These are phyloP conservation scores for Ceratobasidium sp. DNA, from an alignment of 1,284 basidiomycete genomes.

Conservation along the genomic window DNA sequence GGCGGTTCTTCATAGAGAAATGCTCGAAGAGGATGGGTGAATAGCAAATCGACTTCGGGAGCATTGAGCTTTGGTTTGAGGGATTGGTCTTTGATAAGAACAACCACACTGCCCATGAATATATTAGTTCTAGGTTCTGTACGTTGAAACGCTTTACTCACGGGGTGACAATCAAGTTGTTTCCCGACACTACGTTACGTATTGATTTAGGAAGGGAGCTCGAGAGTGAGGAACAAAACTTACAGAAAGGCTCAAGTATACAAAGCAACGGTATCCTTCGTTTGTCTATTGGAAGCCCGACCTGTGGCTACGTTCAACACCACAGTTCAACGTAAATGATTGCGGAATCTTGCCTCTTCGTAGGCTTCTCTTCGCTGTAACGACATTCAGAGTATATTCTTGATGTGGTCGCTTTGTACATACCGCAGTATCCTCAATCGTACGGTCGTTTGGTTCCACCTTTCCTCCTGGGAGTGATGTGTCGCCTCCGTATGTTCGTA, in stretches of 20 bases:
- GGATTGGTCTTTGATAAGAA: slow-evolving; percentile 72
- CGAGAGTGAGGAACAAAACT: neutral
- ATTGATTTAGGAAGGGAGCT: neutral
- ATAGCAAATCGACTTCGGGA: slow-evolving; percentile 77
- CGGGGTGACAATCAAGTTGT: slow-evolving; percentile 79
- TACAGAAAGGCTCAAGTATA: slow-evolving; percentile 74
- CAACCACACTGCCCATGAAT: slow-evolving; percentile 68
- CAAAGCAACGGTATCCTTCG: slow-evolving; percentile 75
- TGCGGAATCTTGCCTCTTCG: slow-evolving; percentile 61
- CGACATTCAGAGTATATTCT: neutral
- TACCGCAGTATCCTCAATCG: slow-evolving; percentile 81
- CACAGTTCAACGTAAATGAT: neutral
- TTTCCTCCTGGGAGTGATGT: slow-evolving; percentile 86
- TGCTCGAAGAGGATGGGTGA: slow-evolving; percentile 79
- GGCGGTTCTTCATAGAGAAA: slow-evolving; percentile 65
- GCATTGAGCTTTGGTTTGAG: slow-evolving; percentile 77
- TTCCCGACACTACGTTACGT: slow-evolving; percentile 56
- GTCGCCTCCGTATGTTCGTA: slow-evolving; percentile 81
- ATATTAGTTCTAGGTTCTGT: too few relatives aligned
- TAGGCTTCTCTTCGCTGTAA: slow-evolving; percentile 74
- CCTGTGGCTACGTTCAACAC: slow-evolving; percentile 55
- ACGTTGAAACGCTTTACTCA: too few relatives aligned
- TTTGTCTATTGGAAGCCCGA: slow-evolving; percentile 76
- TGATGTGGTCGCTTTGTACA: slow-evolving; percentile 46
- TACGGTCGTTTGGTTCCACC: slow-evolving; percentile 69